Evolutionary conservation across 768 basidiomycete species (phyloP), one percentile per base, ranked within the genome.

Genomic region (Chiua virens): DNA sequence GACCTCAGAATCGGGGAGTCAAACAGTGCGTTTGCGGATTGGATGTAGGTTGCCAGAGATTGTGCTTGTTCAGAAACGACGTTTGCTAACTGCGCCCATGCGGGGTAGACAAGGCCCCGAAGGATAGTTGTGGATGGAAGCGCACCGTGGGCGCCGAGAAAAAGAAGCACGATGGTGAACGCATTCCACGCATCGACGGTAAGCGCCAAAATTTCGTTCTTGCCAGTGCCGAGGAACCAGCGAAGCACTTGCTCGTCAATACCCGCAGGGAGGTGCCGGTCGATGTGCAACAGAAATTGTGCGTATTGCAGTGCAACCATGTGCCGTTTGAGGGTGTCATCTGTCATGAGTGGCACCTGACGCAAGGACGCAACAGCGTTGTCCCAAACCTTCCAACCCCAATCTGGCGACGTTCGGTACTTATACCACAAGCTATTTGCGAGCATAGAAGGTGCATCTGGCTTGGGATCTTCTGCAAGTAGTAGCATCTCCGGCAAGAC

Each of bases 351-450:
- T n/a, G n/a, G n/a, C n/a, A n/a, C n/a, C n/a, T n/a, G n/a, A n/a
- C n/a, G n/a, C n/a, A n/a, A 73, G 45, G 84, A 85, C 6, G 86
- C 81, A 39, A 92, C 75, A 1, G 85, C 82, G 59, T 88, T 90
- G 62, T 91, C 87, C 89, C 89, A 92, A 18, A 87, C 86, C 58
- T 85, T 86, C 82, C 82, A 86, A 2, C 80, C 88, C 88, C 89
- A 91, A 58, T 89, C 80, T 14, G 68, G 60, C 0, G 87, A 80
- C 14, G 80, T 81, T 38, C 86, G 82, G 58, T 91, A 91, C 62
- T 88, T 87, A 67, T 88, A 86, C 90, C 90, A 92, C 15, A 92
- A 73, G 41, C 79, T 79, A 57, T 86, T 87, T 0, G 89, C 89
- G 20, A 92, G 80, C 42, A 79, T 77, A 1, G 83, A 83, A 3